A percentile compares a stretch with the other conserved stretches of the same genome.
phyloP scores from a whole-genome alignment of 345 rosid genomes.

The Carallia brachiata region DNA sequence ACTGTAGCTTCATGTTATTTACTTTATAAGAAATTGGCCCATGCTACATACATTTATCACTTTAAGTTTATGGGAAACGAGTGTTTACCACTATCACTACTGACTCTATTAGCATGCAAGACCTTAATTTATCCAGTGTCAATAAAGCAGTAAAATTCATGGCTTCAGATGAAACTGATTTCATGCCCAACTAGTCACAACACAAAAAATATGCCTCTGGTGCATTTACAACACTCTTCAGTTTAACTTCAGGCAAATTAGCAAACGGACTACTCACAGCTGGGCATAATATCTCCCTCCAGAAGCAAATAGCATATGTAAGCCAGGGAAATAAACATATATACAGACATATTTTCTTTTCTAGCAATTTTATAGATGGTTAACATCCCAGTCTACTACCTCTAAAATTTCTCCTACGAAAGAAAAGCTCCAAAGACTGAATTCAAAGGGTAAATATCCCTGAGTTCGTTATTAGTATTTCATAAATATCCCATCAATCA shows the following conservation, averaged over 20 bases:
- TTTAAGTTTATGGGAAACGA: background rate
- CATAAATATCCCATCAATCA: background rate
- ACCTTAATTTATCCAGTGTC: background rate
- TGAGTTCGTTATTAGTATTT: background rate
- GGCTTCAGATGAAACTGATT: background rate
- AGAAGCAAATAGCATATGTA: background rate
- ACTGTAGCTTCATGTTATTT: background rate
- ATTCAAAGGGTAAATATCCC: background rate
- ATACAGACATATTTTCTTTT: too few relatives aligned
- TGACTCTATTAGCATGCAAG: background rate
- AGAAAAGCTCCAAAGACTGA: too few relatives aligned
- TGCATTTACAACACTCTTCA: too few relatives aligned
- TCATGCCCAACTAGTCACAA: background rate
- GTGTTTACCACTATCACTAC: background rate
- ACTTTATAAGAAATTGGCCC: background rate
- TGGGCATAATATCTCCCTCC: background rate
- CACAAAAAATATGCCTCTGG: too few relatives aligned
- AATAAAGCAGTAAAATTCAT: background rate
- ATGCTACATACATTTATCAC: background rate
- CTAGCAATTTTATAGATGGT: too few relatives aligned
- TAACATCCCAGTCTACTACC: too few relatives aligned
- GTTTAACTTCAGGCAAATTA: too few relatives aligned
- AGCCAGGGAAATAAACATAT: too few relatives aligned
- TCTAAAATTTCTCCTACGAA: too few relatives aligned
- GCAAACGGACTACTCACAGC: too few relatives aligned